Evolutionary conservation across 495 filamentous ascomycete species (phyloP), one percentile per base, ranked within the genome.

Genomic region (Articulospora tetracladia): DNA sequence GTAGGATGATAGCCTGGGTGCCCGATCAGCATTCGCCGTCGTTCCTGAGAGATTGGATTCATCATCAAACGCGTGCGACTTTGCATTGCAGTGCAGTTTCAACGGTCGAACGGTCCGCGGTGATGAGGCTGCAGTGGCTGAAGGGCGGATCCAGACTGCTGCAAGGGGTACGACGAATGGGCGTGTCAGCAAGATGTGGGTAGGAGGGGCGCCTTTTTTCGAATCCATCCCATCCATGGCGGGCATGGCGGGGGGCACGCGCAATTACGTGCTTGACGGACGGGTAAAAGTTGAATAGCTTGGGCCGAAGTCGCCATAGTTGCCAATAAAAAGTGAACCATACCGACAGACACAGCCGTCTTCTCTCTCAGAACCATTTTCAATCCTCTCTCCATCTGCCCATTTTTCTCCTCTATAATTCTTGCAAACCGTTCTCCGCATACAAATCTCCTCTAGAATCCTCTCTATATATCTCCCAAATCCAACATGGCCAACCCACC

Each of bases 401-500:
- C 28, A 39, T 44, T 49, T 1, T 10, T 47, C 22, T 46, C 41
- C 44, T 0, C 15, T 19, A 2, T 47, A 30, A 15, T 23, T 49
- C 32, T 47, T 48, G 36, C 20, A 36, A 13, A 27, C 25, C 36
- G 12, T 55, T 51, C 22, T 20, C 53, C 15, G n/a, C 39, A 44
- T 8, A 8, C 8, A 44, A 15, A 3, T n/a, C 15, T 53, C 12
- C 25, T 26, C 19, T 15, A 23, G 13, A 25, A 12, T 22, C 20
- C 48, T 25, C 44, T 28, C 34, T 11, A 51, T 20, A 12, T 15
- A 44, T n/a, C n/a, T 19, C 20, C 17, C 58, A 28, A 20, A 39
- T 22, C 24, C 30, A 62, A 48, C 44, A 84, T 84, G 81, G 79
- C 81, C 36, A 84, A 96, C 79, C 71, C 88, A 73, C 94, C 94